Evolutionary conservation across 305 asterid species (phyloP), one percentile per base, ranked within the genome.

Genomic region (Solanum chacoense): DNA sequence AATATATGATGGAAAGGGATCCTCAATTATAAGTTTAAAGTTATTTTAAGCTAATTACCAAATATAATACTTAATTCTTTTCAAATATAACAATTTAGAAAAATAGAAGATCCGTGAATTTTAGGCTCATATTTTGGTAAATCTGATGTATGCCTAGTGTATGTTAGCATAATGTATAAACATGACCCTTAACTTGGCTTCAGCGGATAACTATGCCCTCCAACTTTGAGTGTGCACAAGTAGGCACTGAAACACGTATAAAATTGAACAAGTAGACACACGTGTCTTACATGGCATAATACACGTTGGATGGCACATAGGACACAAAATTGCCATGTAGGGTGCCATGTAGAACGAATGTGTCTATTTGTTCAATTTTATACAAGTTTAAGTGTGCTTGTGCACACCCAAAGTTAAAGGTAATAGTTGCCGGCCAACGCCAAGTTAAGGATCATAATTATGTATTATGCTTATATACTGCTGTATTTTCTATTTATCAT

Each of bases 371-470:
- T 45, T 45, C 63, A 45, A 45, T 45, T 45, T 45, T 45, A 14
- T 45, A 45, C 63, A 45, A 45, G 63, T 45, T 45, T 5, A 45
- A 45, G 63, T 45, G 63, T 45, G 22, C 7, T 45, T 45, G 22
- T 0, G 22, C 63, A 45, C 63, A 45, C 63, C 22, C 63, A 45
- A 45, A 45, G 8, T 45, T 45, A 45, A 45, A 14, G 22, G 63
- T 45, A 14, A 14, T 45, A 45, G 22, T 45, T 45, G 22, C 1
- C 0, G 0, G 63, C 8, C 0, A 13, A 45, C 0, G 0, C 8
- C 22, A 45, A 45, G 63, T 45, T 45, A 45, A 45, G 8, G 22
- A 14, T 45, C 59, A 45, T 45, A 14, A 13, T 45, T 45, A 45
- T 45, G 63, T 45, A 45, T 45, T 45, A 45, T 45, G 63, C 22